Evolutionary conservation across 2,329 filamentous ascomycete species (phyloP).

Genomic region (Trichophaea hybrida): DNA sequence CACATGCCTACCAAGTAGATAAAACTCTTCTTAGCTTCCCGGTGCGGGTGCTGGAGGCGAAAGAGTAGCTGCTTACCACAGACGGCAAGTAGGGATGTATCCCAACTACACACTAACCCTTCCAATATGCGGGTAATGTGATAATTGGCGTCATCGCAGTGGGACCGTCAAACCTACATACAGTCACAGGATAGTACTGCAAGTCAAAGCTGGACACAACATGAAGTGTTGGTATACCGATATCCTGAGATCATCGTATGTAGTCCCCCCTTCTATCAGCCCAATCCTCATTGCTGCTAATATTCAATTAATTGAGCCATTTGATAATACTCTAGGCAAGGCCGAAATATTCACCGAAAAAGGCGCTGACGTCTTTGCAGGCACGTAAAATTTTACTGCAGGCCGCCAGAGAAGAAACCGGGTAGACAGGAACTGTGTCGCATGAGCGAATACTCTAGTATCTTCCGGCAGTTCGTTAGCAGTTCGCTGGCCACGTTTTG

Average conservation of each 20-base stretch:
- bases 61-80: not conserved
- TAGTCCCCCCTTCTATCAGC: no score
- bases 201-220: not conserved
- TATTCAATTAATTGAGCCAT: not conserved
- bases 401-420: not conserved
- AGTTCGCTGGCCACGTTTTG: no score
- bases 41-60: not conserved
- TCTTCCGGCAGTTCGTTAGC: no score
- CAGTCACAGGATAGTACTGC: not conserved
- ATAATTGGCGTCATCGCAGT: not conserved
- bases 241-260: no score
- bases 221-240: not conserved
- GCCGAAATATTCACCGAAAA: not conserved
- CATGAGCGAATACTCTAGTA: no score
- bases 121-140: not conserved
- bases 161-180: not conserved
- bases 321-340: not conserved
- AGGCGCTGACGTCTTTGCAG: not conserved
- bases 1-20: not conserved
- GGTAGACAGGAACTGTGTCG: no score
- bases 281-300: not conserved
- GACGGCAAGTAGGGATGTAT: not conserved
- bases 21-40: not conserved
- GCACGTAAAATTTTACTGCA: not conserved
- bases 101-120: not conserved